phyloP scores from a whole-genome alignment of 164 flowering plant genomes.

The Vitis riparia region DNA sequence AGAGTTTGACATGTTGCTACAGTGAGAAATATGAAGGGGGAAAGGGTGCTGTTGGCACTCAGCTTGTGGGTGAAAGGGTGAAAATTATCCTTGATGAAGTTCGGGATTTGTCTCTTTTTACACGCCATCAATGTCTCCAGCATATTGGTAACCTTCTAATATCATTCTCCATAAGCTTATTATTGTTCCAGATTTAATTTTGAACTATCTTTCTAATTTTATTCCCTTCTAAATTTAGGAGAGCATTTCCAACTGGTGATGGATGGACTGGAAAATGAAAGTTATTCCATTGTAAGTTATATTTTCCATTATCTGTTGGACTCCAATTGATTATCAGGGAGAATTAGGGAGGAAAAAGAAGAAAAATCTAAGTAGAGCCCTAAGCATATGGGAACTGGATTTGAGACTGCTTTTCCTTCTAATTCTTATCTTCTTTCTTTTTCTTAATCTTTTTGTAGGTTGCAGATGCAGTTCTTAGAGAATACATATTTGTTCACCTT shows the following conservation, averaged over 20 bases:
- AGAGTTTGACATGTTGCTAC: slow-evolving; percentile 56
- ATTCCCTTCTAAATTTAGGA: slow-evolving; percentile 38
- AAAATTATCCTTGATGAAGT: slow-evolving; percentile 89
- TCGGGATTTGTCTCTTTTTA: slow-evolving; percentile 53
- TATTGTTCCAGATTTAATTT: neutral
- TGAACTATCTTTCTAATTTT: neutral
- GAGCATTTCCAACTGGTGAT: slow-evolving; percentile 70
- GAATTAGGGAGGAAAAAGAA: no score
- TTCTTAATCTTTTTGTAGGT: slow-evolving; percentile 43
- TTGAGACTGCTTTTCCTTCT: neutral
- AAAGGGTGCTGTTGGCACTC: slow-evolving; percentile 74
- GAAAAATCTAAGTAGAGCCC: neutral
- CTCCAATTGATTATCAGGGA: neutral
- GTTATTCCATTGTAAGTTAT: slow-evolving; percentile 34
- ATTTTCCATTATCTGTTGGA: neutral
- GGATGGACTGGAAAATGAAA: slow-evolving; percentile 60
- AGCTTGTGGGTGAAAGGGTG: slow-evolving; percentile 84
- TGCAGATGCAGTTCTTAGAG: slow-evolving; percentile 66
- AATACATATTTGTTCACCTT: slow-evolving; percentile 83
- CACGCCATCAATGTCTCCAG: slow-evolving; percentile 59
- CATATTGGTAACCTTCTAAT: slow-evolving; percentile 60
- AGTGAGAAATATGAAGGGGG: slow-evolving; percentile 42
- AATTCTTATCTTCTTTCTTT: slow-evolving; percentile 4
- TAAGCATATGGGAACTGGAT: neutral
- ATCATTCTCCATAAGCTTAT: neutral